Base-by-base conservation (phyloP, 2,329 filamentous ascomycete genomes). In the Blastomyces emzantsi region DNA sequence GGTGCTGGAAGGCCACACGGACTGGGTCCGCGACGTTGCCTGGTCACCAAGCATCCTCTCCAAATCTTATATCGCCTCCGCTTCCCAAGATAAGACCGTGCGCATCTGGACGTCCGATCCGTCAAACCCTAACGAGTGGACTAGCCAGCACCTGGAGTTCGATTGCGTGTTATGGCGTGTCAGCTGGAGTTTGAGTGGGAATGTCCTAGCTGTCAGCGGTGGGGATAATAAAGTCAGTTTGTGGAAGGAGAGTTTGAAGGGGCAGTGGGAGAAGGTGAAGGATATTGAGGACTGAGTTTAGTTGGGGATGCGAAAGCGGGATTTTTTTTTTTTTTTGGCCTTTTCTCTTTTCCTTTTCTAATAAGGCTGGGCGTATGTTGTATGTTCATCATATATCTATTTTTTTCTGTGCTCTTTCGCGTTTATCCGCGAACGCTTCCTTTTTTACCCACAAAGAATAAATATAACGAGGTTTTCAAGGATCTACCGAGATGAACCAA, bases 181-280 rank as follows among this genome's bases (percentile, higher is more conserved):
- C 56, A 97, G 91, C 82, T 99, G 94, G 94, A 96, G 92, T 71
- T 81, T 97, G 73, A 96, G 91, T 76, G 94, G 94, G 61, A 99
- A 99, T 75, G 92, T 97, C 25, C 82, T 99, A 70, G 94, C 94
- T 11, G 91, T 97, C 66, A 94, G 90, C 73, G 91, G 91, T 49
- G 90, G 89, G 33, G 93, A 99, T 78, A 99, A 99, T 82, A 92
- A 95, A 80, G 92, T 99, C 63, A 95, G 89, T 62, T 78, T 99
- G 76, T 99, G 93, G 93, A 99, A 97, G 84, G 94, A 99, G 84
- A 96, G 96, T 75, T 81, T 99, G 70, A 90, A 89, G 75, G 94
- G 94, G 63, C 90, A 96, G 74, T 99, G 94, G 94, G 92, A 97
- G 78, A 90, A 90, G 72, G 90, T 97, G 69, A 97, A 96, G 85